These are phyloP conservation scores for Sarcomyxa edulis DNA, from an alignment of 768 basidiomycete species.

Conservation along the genomic window DNA sequence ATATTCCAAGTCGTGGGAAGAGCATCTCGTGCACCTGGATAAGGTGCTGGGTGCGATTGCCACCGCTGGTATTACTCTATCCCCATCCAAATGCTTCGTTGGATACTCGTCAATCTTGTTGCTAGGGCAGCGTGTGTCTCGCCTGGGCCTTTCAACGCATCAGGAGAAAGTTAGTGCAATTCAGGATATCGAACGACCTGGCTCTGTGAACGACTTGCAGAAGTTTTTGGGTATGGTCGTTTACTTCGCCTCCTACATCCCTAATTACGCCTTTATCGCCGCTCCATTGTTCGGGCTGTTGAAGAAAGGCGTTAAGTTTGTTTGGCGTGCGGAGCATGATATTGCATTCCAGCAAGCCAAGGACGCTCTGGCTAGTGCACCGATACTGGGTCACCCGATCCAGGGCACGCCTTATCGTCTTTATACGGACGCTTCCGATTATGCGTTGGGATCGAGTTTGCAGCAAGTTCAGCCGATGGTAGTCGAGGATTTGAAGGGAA, in stretches of 20 bases:
- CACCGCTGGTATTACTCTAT: slow-evolving; percentile 23
- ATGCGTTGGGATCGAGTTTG: slow-evolving; percentile 18
- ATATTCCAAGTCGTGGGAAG: slow-evolving; percentile 19
- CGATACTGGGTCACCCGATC: no score
- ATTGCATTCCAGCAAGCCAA: no score
- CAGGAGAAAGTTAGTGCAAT: slow-evolving; percentile 31
- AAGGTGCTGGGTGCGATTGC: slow-evolving; percentile 23
- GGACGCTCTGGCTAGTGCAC: no score
- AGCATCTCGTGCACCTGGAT: no score
- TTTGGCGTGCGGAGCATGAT: slow-evolving; percentile 10
- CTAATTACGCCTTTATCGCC: slow-evolving; percentile 27
- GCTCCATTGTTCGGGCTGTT: slow-evolving; percentile 27
- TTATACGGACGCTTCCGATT: slow-evolving; percentile 30
- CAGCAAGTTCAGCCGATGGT: slow-evolving; percentile 27
- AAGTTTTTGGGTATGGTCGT: slow-evolving; percentile 32
- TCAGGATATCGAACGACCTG: slow-evolving; percentile 18
- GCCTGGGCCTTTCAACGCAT: slow-evolving; percentile 30
- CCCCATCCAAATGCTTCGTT: slow-evolving; percentile 26
- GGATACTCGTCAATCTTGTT: slow-evolving; percentile 31
- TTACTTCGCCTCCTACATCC: slow-evolving; percentile 30
- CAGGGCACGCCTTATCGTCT: no score
- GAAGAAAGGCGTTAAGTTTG: slow-evolving; percentile 18
- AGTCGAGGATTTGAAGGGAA: slow-evolving; percentile 21
- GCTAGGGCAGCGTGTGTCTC: slow-evolving; percentile 34
- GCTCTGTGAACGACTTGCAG: slow-evolving; percentile 20